phyloP scores from a whole-genome alignment of 805 yeast genomes.

The Nakazawaea ambrosiae region DNA sequence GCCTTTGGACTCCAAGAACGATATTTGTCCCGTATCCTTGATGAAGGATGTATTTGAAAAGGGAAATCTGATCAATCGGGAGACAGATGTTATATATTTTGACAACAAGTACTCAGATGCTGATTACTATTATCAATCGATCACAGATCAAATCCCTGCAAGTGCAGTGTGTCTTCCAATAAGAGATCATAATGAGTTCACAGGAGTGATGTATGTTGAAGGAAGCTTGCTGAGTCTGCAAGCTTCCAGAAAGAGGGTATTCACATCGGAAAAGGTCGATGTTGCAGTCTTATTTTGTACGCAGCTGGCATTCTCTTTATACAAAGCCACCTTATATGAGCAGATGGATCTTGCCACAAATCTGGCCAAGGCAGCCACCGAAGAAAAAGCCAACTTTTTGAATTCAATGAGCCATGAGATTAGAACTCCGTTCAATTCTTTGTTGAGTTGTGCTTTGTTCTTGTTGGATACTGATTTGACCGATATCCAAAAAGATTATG shows the following conservation, averaged over 20 bases:
- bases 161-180: conserved; percentile 38
- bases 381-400: conserved; percentile 46
- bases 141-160: conserved; percentile 23
- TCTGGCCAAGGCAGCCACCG: conserved; percentile 49
- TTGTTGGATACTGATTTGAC: conserved; percentile 39
- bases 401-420: conserved; percentile 54
- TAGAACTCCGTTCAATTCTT: conserved; percentile 48
- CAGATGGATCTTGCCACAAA: conserved; percentile 45
- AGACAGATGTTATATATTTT: conserved; percentile 28
- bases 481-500: conserved; percentile 40
- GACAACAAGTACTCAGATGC: conserved; percentile 24
- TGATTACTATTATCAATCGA: conserved; percentile 32
- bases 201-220: conserved; percentile 43
- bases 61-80: conserved; percentile 29
- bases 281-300: conserved; percentile 36
- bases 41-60: conserved; percentile 30
- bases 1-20: conserved; percentile 31
- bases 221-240: too few species aligned
- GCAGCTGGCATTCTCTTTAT: conserved; percentile 46
- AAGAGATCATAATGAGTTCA: conserved; percentile 29
- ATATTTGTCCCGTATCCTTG: conserved; percentile 35
- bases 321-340: conserved; percentile 36
- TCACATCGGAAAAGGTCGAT: conserved; percentile 29
- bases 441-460: conserved; percentile 40
- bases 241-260: conserved; percentile 15